Percentiles rank a stretch among this genome's conserved stretches.
Conservation (phyloP, 805 yeast genomes). For the Saturnispora hagleri region DNA sequence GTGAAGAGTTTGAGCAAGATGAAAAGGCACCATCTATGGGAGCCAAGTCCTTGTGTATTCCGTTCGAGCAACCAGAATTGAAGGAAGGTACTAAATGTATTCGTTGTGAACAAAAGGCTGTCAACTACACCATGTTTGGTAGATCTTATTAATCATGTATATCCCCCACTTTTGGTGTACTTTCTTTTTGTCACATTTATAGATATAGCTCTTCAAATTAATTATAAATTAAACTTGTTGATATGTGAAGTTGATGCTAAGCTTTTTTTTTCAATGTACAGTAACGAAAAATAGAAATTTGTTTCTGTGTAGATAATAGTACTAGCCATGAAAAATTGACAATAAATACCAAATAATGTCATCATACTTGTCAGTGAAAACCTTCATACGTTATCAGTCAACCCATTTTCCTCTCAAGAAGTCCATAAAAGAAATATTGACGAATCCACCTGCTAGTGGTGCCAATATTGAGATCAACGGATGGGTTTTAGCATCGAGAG, state of each 20-base stretch:
- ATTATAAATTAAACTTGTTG: background rate
- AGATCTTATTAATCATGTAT: conserved; percentile 62
- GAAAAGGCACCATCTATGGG: conserved; percentile 99
- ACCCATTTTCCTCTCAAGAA: background rate
- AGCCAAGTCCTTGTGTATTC: conserved; percentile 96
- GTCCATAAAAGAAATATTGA: conserved; percentile 24
- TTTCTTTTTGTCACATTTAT: background rate
- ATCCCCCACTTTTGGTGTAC: background rate
- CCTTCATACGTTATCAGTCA: background rate
- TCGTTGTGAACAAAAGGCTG: conserved; percentile 68
- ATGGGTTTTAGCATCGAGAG: conserved; percentile 64
- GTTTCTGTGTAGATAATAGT: background rate
- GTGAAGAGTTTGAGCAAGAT: conserved; percentile 82
- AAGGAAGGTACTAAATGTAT: conserved; percentile 78
- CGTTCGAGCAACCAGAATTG: conserved; percentile 82
- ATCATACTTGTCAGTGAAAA: background rate
- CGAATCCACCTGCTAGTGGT: conserved; percentile 29
- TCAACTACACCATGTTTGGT: conserved; percentile 90
- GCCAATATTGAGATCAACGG: conserved; percentile 48
- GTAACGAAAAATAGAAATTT: background rate
- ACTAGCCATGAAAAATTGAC: background rate
- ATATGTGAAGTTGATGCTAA: background rate
- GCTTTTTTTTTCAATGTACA: background rate
- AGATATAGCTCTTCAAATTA: background rate
- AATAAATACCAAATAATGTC: background rate